A percentile compares a stretch with the other conserved stretches of the same genome.
phyloP scores from a whole-genome alignment of 805 yeast genomes.

The Yamadazyma sp. region DNA sequence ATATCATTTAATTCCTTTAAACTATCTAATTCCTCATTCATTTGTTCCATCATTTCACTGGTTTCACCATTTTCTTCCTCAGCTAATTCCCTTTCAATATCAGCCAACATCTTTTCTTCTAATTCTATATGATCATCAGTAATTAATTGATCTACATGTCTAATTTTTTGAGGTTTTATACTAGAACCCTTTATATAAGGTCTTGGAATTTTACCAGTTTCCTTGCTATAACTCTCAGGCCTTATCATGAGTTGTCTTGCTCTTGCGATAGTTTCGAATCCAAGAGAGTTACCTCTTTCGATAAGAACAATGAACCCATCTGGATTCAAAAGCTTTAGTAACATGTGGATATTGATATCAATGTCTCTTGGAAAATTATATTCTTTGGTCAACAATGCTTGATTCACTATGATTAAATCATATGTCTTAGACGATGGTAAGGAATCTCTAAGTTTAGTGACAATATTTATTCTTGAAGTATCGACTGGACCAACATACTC shows the following conservation, averaged over 20 bases:
- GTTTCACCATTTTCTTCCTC: slow-evolving; percentile 12
- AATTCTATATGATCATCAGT: slow-evolving; percentile 32
- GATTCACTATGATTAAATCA: slow-evolving; percentile 81
- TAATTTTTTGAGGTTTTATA: slow-evolving; percentile 36
- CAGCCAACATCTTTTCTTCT: slow-evolving; percentile 29
- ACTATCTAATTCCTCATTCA: slow-evolving; percentile 1
- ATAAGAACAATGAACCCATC: slow-evolving; percentile 75
- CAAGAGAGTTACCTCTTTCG: slow-evolving; percentile 87
- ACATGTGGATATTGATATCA: slow-evolving; percentile 60
- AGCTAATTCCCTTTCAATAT: slow-evolving; percentile 19
- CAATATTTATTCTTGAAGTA: slow-evolving; percentile 51
- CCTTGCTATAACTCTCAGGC: slow-evolving; percentile 63
- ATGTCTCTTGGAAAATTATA: slow-evolving; percentile 68
- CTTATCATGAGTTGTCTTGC: slow-evolving; percentile 90
- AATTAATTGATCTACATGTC: slow-evolving; percentile 33
- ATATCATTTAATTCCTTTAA: slow-evolving; percentile 3
- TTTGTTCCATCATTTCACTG: too few relatives aligned
- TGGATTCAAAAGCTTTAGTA: slow-evolving; percentile 64
- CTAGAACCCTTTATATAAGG: slow-evolving; percentile 57
- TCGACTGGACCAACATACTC: slow-evolving; percentile 47
- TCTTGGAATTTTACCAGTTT: slow-evolving; percentile 64
- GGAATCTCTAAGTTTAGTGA: slow-evolving; percentile 53
- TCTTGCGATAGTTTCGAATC: slow-evolving; percentile 83
- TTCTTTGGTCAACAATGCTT: slow-evolving; percentile 63
- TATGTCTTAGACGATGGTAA: slow-evolving; percentile 55